A percentile compares a stretch with the other conserved stretches of the same genome.
These are phyloP conservation scores for Noccaea caerulescens DNA, from an alignment of 345 rosid species.

Conservation along the genomic window DNA sequence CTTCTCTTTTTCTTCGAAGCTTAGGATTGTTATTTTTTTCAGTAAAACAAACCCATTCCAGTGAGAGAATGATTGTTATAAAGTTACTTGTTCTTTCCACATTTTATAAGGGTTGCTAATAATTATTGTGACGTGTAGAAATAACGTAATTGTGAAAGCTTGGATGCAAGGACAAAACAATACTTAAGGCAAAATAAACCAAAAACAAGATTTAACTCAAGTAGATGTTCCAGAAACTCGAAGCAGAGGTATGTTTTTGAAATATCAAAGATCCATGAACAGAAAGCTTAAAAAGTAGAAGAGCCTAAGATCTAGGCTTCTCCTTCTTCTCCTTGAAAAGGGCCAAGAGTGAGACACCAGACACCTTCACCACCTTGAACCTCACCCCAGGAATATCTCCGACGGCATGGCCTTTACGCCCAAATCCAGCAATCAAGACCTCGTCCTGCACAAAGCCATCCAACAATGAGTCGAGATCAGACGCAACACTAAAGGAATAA, in stretches of 20 bases:
- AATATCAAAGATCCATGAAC: slow-evolving; percentile 7
- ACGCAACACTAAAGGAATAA: background rate
- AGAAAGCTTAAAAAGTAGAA: slow-evolving; percentile 14
- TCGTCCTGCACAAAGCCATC: slow-evolving; percentile 52
- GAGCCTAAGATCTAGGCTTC: slow-evolving; percentile 64
- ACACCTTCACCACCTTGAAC: slow-evolving; percentile 77
- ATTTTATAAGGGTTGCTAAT: background rate
- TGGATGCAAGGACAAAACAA: background rate
- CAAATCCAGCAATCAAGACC: slow-evolving; percentile 74
- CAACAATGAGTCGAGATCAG: background rate
- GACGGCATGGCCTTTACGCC: slow-evolving; percentile 62
- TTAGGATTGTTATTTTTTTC: slow-evolving; percentile 19
- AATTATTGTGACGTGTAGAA: background rate
- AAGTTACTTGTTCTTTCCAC: background rate
- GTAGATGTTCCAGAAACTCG: slow-evolving; percentile 8
- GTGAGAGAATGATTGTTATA: background rate
- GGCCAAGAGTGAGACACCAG: slow-evolving; percentile 73
- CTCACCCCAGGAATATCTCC: slow-evolving; percentile 85
- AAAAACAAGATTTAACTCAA: slow-evolving; percentile 23
- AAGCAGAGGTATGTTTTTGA: slow-evolving; percentile 1
- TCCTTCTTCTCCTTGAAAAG: slow-evolving; percentile 74
- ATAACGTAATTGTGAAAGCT: background rate
- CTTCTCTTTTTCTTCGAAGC: background rate
- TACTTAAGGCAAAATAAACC: background rate
- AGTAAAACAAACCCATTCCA: background rate